phyloP scores from a whole-genome alignment of 1,284 basidiomycete species.

The Microbotryum saponariae region DNA sequence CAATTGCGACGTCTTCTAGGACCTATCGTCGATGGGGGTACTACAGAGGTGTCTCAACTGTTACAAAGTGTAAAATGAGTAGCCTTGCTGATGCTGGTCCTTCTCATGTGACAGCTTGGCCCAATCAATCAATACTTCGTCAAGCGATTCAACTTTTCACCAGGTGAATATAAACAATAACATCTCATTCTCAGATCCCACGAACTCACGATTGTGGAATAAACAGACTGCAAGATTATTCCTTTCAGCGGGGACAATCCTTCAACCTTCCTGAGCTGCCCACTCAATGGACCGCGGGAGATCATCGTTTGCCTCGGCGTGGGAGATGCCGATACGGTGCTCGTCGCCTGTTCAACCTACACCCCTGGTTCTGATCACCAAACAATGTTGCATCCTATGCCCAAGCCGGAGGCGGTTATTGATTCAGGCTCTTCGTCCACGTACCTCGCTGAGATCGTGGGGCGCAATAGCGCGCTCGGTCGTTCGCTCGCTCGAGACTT shows the following conservation, averaged over 20 bases:
- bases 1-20: no score
- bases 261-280: constrained; percentile 63
- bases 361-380: constrained; percentile 12
- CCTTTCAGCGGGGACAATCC: constrained; percentile 67
- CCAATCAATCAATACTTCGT: constrained; percentile 63
- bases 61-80: background rate
- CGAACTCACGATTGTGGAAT: background rate
- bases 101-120: constrained; percentile 45
- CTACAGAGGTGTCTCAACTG: background rate
- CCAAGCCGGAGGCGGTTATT: background rate
- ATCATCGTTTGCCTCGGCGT: constrained; percentile 17
- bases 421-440: background rate
- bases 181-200: background rate
- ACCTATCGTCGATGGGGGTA: no score
- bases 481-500: constrained; percentile 72
- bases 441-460: constrained; percentile 22
- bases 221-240: constrained; percentile 58
- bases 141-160: constrained; percentile 68
- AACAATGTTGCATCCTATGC: constrained; percentile 12
- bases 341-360: constrained; percentile 45
- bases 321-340: constrained; percentile 45
- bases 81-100: no score
- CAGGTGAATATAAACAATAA: constrained; percentile 47
- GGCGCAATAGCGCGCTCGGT: constrained; percentile 64
- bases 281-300: constrained; percentile 50